Base-by-base conservation (phyloP, 208 protist genomes). In the Vickermania ingenoplastis region DNA sequence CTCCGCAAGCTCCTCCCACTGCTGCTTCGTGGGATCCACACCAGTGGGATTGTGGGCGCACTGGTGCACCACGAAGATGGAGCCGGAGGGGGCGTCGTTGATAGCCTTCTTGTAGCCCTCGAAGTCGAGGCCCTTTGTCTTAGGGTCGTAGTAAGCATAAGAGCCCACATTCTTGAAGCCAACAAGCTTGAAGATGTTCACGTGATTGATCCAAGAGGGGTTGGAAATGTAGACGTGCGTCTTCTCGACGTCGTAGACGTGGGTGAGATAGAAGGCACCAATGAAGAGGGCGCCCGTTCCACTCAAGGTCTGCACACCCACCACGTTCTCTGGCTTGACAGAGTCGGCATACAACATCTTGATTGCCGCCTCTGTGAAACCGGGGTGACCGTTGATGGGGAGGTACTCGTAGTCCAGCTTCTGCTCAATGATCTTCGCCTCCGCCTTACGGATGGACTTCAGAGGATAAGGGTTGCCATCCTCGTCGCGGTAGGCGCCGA, bases 11-110 rank as follows among this genome's bases (percentile, higher is more conserved):
- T 79, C 55, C n/a, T 75, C 60, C 98, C 97, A 99, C 75, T 99
- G 89, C 26, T 81, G 91, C 5, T 71, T 58, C 1, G 95, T 96
- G 49, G 97, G 97, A 73, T 99, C 98, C 2, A 97, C 87, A 29
- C 98, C 98, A 14, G 98, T 99, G 58, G 98, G 98, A 77, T 99
- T 99, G 86, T 99, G 98, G 7, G 98, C 97, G 71, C 97, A 99
- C 14, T 92, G 78, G 73, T 99, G 98, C 29, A 99, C 73, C 21
- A 99, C 49, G 24, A 99, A 78, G 3, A 98, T 75, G 28, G 89
- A 96, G 21, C 89, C 77, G 14, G 91, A 73, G 26, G 92, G 92
- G 1, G 84, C 84, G 14, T 36, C 62, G 0, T 50, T 30, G 26
- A 97, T 71, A 53, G 91, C 86, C 31, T 67, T 76, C 41, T 95